Evolutionary conservation across 75 land plant genomes (phyloP), one percentile per base, ranked within the genome.

Genomic region (Selaginella moellendorffii): DNA sequence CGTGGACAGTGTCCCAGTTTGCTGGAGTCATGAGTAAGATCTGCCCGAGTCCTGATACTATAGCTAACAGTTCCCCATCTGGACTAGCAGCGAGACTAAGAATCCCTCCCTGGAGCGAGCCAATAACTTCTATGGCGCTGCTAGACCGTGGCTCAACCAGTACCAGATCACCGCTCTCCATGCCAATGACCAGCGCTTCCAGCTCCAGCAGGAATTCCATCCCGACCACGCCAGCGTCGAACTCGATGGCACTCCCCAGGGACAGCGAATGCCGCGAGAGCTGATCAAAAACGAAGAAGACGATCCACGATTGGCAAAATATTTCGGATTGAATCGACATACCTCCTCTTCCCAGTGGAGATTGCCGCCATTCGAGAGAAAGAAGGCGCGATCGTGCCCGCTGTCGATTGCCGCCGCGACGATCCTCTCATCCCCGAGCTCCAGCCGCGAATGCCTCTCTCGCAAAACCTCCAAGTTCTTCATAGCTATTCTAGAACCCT

Each of bases 1-100:
- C 99, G 70, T 90, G 82, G 19, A 84, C 62, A 18, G 86, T 71
- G 61, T 95, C 99, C 99, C 97, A 95, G 67, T 95, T 97, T 54
- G 77, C 80, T n/a, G n/a, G n/a, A 46, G 85, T 86, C 96, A 95
- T 86, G 26, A 90, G 71, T 20, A 95, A 63, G 12, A 90, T 69
- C 64, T 84, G 82, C 31, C 84, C 88, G 28, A 82, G 64, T 30
- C 86, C 97, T 69, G 91, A 69, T 1, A 75, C 77, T 0, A 95
- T 63, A 31, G 80, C 81, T 65, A 95, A 80, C 66, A 95, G 77
- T 74, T 83, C 92, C 61, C 99, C 99, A 81, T 95, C 99, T 2
- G 99, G 99, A 62, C 99, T 95, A 19, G 86, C 78, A 28, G 83
- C 71, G 53, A 95, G 82, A 61, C 77, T 62, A 64, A 59, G 67